These are phyloP conservation scores for Amaranthus palmeri DNA, from an alignment of 148 eudicot species.

Conservation along the genomic window DNA sequence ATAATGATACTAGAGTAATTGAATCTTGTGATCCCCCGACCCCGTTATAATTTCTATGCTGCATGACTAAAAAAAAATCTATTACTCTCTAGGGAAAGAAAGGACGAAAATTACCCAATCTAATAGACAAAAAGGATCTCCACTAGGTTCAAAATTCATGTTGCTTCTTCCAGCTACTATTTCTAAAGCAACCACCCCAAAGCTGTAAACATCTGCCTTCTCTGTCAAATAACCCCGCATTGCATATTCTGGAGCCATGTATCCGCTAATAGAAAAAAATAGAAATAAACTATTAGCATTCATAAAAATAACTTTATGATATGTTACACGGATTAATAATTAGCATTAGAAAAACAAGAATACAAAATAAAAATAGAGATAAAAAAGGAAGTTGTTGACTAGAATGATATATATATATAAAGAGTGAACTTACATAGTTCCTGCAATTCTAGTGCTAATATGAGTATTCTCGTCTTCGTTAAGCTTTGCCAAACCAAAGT, in stretches of 20 bases:
- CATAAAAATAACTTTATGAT: background rate
- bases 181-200: slow-evolving; percentile 55
- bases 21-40: background rate
- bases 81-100: background rate
- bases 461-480: slow-evolving; percentile 16
- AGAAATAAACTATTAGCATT: no score
- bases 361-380: background rate
- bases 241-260: slow-evolving; percentile 73
- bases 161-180: slow-evolving; percentile 53
- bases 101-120: slow-evolving; percentile 34
- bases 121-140: slow-evolving; percentile 42
- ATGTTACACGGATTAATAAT: no score
- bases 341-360: no score
- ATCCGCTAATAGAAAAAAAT: slow-evolving; percentile 33
- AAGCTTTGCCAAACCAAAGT: slow-evolving; percentile 22
- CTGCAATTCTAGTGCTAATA: slow-evolving; percentile 20
- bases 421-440: slow-evolving; percentile 15
- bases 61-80: background rate
- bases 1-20: no score
- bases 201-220: slow-evolving; percentile 71
- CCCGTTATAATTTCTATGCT: no score
- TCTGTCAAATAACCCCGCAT: slow-evolving; percentile 53
- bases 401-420: background rate
- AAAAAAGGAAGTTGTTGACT: background rate
- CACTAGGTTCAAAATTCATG: slow-evolving; percentile 36